phyloP scores from a whole-genome alignment of 2,329 filamentous ascomycete genomes.

The Aureobasidium sp. region DNA sequence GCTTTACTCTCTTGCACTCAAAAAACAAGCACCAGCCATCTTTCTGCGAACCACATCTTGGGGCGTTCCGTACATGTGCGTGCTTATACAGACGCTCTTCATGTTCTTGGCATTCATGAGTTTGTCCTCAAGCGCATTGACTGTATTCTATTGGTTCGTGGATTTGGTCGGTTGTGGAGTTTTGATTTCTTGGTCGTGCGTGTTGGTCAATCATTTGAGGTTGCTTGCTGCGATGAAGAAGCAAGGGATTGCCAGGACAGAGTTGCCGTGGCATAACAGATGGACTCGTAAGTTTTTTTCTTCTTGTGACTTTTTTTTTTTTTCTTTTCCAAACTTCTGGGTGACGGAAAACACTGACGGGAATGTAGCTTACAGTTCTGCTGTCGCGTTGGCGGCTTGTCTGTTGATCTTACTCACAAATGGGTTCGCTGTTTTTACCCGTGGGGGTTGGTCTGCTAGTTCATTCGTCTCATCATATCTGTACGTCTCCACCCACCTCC shows the following conservation, averaged over 20 bases:
- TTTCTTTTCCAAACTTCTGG: slow-evolving; percentile 23
- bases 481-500: background rate
- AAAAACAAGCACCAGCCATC: slow-evolving; percentile 64
- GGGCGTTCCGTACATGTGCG: slow-evolving; percentile 63
- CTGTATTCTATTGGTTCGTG: slow-evolving; percentile 43
- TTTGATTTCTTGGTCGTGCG: slow-evolving; percentile 27
- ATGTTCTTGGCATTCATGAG: slow-evolving; percentile 50
- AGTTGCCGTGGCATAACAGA: slow-evolving; percentile 24
- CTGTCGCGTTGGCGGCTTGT: background rate
- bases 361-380: background rate
- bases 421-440: slow-evolving; percentile 28
- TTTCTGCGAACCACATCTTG: slow-evolving; percentile 63
- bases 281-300: slow-evolving; percentile 36
- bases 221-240: slow-evolving; percentile 22
- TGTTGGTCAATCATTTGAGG: slow-evolving; percentile 24
- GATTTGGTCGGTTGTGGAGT: slow-evolving; percentile 35
- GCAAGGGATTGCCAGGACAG: slow-evolving; percentile 23
- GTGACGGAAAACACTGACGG: background rate
- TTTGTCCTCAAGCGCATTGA: slow-evolving; percentile 34
- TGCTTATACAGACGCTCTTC: slow-evolving; percentile 56
- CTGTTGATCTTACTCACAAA: slow-evolving; percentile 37
- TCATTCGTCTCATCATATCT: slow-evolving; percentile 27
- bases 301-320: slow-evolving; percentile 44
- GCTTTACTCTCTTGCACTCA: slow-evolving; percentile 64
- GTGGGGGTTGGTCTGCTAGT: slow-evolving; percentile 23